Percentiles rank a stretch among this genome's conserved stretches.
Evolutionary conservation across 306 rosid genomes (phyloP).

Genomic region (Ormosia semicastrata): DNA sequence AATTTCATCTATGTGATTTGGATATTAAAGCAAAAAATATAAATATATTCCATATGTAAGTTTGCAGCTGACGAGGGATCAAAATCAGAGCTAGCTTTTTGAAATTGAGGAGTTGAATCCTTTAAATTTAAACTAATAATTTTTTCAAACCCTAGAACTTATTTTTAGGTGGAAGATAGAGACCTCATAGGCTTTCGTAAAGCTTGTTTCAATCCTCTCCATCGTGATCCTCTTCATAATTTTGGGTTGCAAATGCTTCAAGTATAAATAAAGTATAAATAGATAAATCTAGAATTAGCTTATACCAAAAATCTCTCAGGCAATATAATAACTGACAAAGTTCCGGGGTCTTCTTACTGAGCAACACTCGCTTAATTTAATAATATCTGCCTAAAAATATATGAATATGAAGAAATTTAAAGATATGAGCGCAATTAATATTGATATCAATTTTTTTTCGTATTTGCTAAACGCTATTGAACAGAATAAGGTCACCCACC

Average conservation of each 20-base stretch:
- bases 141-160: constrained; percentile 24
- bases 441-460: neutral
- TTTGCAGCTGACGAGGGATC: neutral
- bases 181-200: neutral
- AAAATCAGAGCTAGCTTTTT: neutral
- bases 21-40: neutral
- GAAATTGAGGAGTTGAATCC: neutral
- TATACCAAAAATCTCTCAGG: neutral
- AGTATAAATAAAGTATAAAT: neutral
- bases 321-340: neutral
- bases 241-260: neutral
- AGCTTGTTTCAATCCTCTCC: neutral
- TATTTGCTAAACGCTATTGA: neutral
- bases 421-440: neutral
- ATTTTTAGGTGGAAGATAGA: neutral
- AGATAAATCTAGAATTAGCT: neutral
- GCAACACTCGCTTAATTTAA: neutral
- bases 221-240: neutral
- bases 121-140: neutral
- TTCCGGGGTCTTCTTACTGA: neutral
- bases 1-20: neutral
- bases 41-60: neutral
- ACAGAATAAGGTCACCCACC: constrained; percentile 7
- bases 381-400: neutral
- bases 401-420: neutral